phyloP scores from a whole-genome alignment of 495 filamentous ascomycete genomes.

The Hypoxylon crocopeplum region DNA sequence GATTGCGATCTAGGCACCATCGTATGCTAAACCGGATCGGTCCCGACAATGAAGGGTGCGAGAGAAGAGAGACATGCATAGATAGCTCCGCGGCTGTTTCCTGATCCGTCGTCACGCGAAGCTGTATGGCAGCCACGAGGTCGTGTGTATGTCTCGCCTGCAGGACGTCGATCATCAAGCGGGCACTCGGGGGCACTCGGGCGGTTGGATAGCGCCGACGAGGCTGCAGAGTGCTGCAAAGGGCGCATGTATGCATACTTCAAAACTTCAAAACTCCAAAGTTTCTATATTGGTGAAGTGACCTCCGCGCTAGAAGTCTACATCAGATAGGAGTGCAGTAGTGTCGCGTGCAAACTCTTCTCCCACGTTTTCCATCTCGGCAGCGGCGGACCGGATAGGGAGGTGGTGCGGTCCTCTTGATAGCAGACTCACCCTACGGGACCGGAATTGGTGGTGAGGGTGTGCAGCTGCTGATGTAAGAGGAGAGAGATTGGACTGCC shows the following conservation, averaged over 20 bases:
- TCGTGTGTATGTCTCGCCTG: conserved; percentile 23
- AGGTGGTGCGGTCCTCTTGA: conserved; percentile 7
- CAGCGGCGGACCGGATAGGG: background rate
- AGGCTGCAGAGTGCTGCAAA: conserved; percentile 9
- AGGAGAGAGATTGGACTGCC: conserved; percentile 34
- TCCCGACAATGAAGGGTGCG: background rate
- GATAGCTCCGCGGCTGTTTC: conserved; percentile 1
- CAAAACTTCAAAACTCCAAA: background rate
- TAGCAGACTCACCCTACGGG: background rate
- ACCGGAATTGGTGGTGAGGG: conserved; percentile 13
- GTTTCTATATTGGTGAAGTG: background rate
- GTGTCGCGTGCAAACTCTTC: background rate
- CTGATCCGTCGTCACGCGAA: conserved; percentile 14
- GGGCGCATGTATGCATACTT: conserved; percentile 4
- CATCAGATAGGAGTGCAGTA: conserved; percentile 23
- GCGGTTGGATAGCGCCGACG: conserved; percentile 7
- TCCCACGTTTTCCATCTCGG: conserved; percentile 2
- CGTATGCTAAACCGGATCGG: background rate
- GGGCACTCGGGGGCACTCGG: conserved; percentile 17
- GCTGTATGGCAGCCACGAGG: conserved; percentile 13
- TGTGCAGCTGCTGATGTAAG: conserved; percentile 34
- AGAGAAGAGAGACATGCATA: conserved; percentile 4
- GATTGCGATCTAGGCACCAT: background rate
- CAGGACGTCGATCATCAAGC: conserved; percentile 14
- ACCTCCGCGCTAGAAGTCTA: background rate